These are phyloP conservation scores for Cladosporium cucumerinum DNA, from an alignment of 2,329 filamentous ascomycete species.

Conservation along the genomic window DNA sequence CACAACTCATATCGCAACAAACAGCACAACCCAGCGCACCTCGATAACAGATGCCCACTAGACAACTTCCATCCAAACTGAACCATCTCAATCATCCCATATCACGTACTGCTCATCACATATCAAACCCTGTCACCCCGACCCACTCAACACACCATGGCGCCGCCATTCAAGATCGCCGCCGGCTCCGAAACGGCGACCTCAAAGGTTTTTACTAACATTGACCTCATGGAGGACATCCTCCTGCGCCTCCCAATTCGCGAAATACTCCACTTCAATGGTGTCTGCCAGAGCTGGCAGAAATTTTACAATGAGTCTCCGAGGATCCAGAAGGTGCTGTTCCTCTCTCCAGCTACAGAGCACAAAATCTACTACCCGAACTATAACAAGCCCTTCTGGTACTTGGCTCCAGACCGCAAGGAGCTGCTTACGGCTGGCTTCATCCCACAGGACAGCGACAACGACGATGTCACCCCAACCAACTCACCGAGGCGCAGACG, in stretches of 20 bases:
- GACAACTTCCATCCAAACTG: neutral
- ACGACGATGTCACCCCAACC: neutral
- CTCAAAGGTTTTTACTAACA: conserved; percentile 1
- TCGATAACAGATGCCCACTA: neutral
- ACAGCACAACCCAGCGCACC: neutral
- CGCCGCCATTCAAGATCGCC: neutral
- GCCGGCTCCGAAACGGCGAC: neutral
- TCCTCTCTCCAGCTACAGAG: neutral
- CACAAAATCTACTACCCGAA: neutral
- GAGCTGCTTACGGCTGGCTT: neutral
- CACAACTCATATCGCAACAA: neutral
- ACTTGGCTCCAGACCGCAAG: neutral
- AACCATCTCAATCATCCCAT: neutral
- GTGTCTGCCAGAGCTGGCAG: conserved; percentile 15
- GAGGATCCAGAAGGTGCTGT: neutral
- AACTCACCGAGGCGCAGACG: neutral
- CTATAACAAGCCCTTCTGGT: neutral
- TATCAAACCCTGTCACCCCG: neutral
- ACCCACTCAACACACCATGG: neutral
- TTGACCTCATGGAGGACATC: conserved; percentile 19
- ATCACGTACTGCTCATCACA: neutral
- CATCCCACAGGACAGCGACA: neutral
- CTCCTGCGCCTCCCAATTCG: conserved; percentile 10
- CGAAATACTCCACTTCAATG: conserved; percentile 13
- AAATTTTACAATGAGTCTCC: neutral